Conservation (phyloP, 1,284 basidiomycete genomes). For the Ustilago nuda region DNA sequence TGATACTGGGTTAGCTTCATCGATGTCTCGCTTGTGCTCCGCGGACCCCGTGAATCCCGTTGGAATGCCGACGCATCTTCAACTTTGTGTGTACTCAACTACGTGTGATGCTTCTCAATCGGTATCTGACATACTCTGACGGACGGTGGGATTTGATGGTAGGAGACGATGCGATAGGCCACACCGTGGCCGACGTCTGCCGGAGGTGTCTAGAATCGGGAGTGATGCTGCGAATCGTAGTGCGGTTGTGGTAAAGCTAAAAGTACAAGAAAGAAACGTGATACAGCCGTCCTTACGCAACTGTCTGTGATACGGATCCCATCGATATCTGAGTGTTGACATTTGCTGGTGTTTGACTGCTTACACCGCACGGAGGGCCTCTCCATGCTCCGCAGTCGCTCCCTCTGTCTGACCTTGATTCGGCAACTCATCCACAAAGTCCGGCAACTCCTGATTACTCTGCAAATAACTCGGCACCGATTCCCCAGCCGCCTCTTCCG, state of each 20-base stretch:
- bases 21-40: too few species aligned
- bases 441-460: constrained; percentile 50
- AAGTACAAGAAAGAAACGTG: neutral
- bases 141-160: too few species aligned
- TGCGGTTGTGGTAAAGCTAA: neutral
- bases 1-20: too few species aligned
- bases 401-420: constrained; percentile 9
- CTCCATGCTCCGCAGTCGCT: constrained; percentile 24
- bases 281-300: neutral
- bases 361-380: constrained; percentile 43
- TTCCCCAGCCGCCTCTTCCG: constrained; percentile 16
- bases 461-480: constrained; percentile 62
- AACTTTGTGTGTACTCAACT: too few species aligned
- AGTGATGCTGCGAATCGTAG: neutral
- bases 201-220: too few species aligned
- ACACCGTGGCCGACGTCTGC: neutral
- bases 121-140: too few species aligned
- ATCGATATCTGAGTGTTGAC: neutral
- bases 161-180: neutral
- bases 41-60: too few species aligned
- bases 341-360: neutral
- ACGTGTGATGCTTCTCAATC: too few species aligned
- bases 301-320: neutral
- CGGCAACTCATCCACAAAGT: constrained; percentile 65
- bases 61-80: too few species aligned